Conservation (phyloP, 371 early-diverging fungal species). For the Mortierella sp. region DNA sequence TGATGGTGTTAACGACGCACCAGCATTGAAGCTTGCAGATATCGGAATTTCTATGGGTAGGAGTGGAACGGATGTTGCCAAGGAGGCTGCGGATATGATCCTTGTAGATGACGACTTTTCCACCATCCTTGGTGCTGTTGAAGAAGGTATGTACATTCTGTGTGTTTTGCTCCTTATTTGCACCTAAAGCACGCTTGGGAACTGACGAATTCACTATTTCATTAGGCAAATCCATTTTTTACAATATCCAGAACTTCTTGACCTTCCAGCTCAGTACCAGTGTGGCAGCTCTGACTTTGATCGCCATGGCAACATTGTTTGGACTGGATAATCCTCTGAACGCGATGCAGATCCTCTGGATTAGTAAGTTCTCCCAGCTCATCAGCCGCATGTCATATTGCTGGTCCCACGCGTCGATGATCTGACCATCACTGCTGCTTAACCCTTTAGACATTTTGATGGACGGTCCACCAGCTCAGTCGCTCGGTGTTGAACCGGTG, state of each 20-base stretch:
- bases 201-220: too few species aligned
- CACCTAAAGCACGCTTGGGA: too few species aligned
- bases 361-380: constrained; percentile 79
- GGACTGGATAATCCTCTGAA: constrained; percentile 93
- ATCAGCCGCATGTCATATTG: too few species aligned
- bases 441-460: constrained; percentile 86
- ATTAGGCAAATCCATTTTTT: constrained; percentile 88
- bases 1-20: constrained; percentile 98
- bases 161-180: not conserved
- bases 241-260: constrained; percentile 93
- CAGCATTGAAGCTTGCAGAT: constrained; percentile 89
- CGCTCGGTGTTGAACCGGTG: constrained; percentile 87
- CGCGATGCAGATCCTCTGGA: constrained; percentile 98
- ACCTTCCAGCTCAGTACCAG: constrained; percentile 91
- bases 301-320: constrained; percentile 88
- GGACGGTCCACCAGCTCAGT: constrained; percentile 95
- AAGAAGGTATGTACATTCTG: constrained; percentile 71
- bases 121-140: constrained; percentile 86
- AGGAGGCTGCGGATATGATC: constrained; percentile 94
- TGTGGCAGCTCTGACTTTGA: constrained; percentile 85
- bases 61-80: constrained; percentile 90
- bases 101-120: constrained; percentile 89
- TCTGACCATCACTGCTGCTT: too few species aligned
- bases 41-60: constrained; percentile 94
- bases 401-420: not conserved